Percentiles rank a stretch among this genome's conserved stretches.
These are phyloP conservation scores for Pseudotsuga menziesii DNA, from an alignment of 75 land plant genomes.

Conservation along the genomic window DNA sequence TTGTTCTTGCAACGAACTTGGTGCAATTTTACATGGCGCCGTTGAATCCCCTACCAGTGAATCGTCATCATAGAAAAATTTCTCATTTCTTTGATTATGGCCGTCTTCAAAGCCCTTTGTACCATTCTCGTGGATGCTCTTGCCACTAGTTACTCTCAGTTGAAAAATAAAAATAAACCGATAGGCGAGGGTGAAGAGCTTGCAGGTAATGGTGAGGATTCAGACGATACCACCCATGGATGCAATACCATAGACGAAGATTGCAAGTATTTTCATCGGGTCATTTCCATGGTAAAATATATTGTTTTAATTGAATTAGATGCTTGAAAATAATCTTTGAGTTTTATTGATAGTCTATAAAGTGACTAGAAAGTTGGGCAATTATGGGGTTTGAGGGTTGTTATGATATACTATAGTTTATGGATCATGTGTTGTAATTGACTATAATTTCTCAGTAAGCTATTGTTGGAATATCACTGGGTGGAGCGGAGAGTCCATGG, in stretches of 20 bases:
- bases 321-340: too few species aligned
- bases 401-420: too few species aligned
- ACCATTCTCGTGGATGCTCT: slow-evolving; percentile 39
- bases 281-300: neutral
- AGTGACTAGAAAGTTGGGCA: too few species aligned
- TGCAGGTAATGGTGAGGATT: too few species aligned
- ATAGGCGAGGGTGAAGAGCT: neutral
- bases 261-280: neutral
- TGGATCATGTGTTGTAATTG: slow-evolving; percentile 38
- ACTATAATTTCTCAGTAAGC: slow-evolving; percentile 37
- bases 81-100: slow-evolving; percentile 60
- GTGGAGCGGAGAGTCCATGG: slow-evolving; percentile 28
- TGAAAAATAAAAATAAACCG: neutral
- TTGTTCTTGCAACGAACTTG: slow-evolving; percentile 49
- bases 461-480: slow-evolving; percentile 34
- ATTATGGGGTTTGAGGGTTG: too few species aligned
- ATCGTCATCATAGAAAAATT: slow-evolving; percentile 44
- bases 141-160: slow-evolving; percentile 28
- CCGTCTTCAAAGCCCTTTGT: slow-evolving; percentile 44
- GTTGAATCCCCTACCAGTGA: slow-evolving; percentile 15
- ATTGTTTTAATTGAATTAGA: too few species aligned
- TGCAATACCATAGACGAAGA: neutral
- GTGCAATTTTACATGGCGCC: slow-evolving; percentile 53
- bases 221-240: neutral
- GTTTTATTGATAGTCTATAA: too few species aligned